A percentile compares a stretch with the other conserved stretches of the same genome.
These are phyloP conservation scores for Penicillium sp. DNA, from an alignment of 2,329 filamentous ascomycete genomes.

Conservation along the genomic window DNA sequence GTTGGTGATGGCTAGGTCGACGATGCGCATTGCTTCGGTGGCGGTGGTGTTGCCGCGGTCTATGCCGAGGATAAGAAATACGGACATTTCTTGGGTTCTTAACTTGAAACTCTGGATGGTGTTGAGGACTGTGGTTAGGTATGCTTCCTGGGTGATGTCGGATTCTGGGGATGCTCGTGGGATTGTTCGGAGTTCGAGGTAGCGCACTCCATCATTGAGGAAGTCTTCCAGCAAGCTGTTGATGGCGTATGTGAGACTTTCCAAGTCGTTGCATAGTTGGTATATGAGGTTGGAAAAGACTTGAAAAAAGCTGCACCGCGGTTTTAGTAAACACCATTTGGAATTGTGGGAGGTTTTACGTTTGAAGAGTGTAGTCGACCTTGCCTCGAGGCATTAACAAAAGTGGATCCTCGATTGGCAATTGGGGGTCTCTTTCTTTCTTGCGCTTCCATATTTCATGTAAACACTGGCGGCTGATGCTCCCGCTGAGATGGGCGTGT, in stretches of 20 bases:
- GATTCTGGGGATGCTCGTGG: slow-evolving; percentile 58
- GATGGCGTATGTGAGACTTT: slow-evolving; percentile 59
- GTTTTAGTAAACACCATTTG: not conserved
- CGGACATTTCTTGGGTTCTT: slow-evolving; percentile 46
- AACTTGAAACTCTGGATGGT: slow-evolving; percentile 54
- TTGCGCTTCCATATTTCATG: slow-evolving; percentile 68
- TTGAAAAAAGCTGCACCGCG: slow-evolving; percentile 62
- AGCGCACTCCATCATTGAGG: slow-evolving; percentile 64
- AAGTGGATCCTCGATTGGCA: slow-evolving; percentile 62
- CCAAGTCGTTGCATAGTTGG: slow-evolving; percentile 60
- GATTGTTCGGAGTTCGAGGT: slow-evolving; percentile 75
- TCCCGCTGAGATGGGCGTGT: slow-evolving; percentile 75
- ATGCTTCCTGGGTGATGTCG: slow-evolving; percentile 56
- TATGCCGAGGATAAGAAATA: slow-evolving; percentile 66
- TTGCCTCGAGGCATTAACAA: slow-evolving; percentile 65
- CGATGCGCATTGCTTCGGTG: slow-evolving; percentile 57
- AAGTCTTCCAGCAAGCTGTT: slow-evolving; percentile 62
- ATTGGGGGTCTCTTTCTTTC: slow-evolving; percentile 47
- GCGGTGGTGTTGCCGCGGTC: slow-evolving; percentile 60
- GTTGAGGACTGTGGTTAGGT: slow-evolving; percentile 62
- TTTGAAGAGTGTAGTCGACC: slow-evolving; percentile 64
- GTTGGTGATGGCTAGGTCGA: slow-evolving; percentile 59
- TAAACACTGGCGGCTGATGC: slow-evolving; percentile 66
- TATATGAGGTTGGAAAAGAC: slow-evolving; percentile 78
- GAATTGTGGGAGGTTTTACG: slow-evolving; percentile 52